phyloP scores from a whole-genome alignment of 2,329 filamentous ascomycete genomes.

The Ascochyta clinopodiicola region DNA sequence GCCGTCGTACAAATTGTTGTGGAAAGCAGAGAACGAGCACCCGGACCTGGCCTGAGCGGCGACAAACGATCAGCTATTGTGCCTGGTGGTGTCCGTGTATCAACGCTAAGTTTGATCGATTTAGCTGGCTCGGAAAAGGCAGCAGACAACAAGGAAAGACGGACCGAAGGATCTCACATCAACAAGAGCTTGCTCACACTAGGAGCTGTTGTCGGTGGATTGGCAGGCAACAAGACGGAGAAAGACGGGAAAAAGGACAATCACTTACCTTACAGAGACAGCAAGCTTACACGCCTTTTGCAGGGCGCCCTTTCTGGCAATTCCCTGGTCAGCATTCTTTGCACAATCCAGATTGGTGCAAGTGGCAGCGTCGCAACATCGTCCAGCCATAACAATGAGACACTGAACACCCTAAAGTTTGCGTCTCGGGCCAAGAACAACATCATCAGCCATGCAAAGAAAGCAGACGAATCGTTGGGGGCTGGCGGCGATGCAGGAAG shows the following conservation, averaged over 20 bases:
- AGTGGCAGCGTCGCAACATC: slow-evolving; percentile 73
- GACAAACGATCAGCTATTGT: slow-evolving; percentile 50
- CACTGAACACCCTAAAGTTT: slow-evolving; percentile 95
- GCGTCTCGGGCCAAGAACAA: slow-evolving; percentile 96
- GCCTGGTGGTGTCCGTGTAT: slow-evolving; percentile 92
- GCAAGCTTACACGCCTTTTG: slow-evolving; percentile 90
- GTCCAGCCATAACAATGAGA: slow-evolving; percentile 82
- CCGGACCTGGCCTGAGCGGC: slow-evolving; percentile 55
- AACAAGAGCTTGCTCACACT: slow-evolving; percentile 97
- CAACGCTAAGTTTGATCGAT: slow-evolving; percentile 93
- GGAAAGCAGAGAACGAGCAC: slow-evolving; percentile 87
- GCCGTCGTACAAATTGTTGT: slow-evolving; percentile 99
- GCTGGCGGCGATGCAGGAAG: slow-evolving; percentile 83
- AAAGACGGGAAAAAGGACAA: slow-evolving; percentile 85
- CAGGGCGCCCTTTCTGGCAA: slow-evolving; percentile 93
- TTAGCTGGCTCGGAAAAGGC: slow-evolving; percentile 95
- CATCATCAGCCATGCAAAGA: slow-evolving; percentile 96
- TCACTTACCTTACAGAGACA: slow-evolving; percentile 95
- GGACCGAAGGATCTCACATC: slow-evolving; percentile 95
- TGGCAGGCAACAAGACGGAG: slow-evolving; percentile 84
- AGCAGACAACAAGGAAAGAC: slow-evolving; percentile 90
- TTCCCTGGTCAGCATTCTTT: slow-evolving; percentile 95
- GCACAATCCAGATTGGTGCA: slow-evolving; percentile 90
- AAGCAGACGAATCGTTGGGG: slow-evolving; percentile 83
- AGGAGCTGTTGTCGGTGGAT: slow-evolving; percentile 89